phyloP scores from a whole-genome alignment of 768 basidiomycete genomes.

The Cubamyces lactineus region DNA sequence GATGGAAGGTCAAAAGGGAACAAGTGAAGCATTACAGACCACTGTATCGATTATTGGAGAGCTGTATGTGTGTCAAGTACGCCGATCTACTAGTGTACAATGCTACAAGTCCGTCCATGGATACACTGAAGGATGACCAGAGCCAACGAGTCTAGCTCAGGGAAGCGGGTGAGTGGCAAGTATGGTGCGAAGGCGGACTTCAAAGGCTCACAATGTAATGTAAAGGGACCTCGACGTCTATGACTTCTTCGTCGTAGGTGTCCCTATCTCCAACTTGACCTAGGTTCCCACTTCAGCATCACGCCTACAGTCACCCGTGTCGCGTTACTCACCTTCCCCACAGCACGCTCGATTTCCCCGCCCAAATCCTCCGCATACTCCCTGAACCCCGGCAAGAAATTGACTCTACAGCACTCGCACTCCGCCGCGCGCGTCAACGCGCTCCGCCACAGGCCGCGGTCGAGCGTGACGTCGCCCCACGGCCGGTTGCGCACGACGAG shows the following conservation, averaged over 20 bases:
- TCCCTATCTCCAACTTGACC: conserved; percentile 11
- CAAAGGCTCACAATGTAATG: neutral
- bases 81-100: neutral
- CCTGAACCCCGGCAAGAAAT: conserved; percentile 16
- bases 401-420: conserved; percentile 21
- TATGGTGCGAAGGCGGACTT: too few species aligned
- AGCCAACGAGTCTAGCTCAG: neutral
- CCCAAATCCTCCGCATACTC: conserved; percentile 18
- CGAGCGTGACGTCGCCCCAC: conserved; percentile 18
- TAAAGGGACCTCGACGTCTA: neutral
- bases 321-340: neutral
- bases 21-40: neutral
- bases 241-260: neutral
- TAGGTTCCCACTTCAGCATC: neutral
- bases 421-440: conserved; percentile 17
- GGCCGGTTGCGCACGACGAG: conserved; percentile 21
- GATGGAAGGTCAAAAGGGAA: neutral
- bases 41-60: conserved; percentile 16
- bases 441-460: conserved; percentile 17
- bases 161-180: too few species aligned
- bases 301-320: too few species aligned
- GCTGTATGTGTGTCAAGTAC: conserved; percentile 6
- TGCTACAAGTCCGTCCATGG: conserved; percentile 8
- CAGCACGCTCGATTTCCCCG: conserved; percentile 10
- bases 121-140: neutral